Conservation (phyloP, 176 grass and related monocot genomes). For the Dendrocalamus sinicus region DNA sequence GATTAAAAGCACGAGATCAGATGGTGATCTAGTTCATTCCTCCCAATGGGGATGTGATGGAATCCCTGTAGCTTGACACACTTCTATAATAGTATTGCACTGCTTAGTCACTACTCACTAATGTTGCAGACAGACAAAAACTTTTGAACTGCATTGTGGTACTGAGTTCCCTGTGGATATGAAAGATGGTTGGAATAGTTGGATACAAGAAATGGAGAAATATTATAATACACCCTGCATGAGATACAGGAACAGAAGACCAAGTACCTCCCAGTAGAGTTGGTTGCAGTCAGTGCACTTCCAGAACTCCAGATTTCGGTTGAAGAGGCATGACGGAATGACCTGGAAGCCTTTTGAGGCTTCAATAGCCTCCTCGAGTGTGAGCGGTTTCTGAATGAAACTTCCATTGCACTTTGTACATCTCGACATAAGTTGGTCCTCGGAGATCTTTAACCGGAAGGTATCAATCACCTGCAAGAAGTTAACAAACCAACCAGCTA, state of each 20-base stretch:
- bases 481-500: slow-evolving; percentile 39
- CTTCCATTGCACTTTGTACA: slow-evolving; percentile 98
- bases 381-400: slow-evolving; percentile 95
- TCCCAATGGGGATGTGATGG: not conserved
- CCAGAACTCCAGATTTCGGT: slow-evolving; percentile 94
- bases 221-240: not conserved
- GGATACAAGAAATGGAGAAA: slow-evolving; percentile 22
- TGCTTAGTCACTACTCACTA: slow-evolving; percentile 78
- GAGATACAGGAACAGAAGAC: not conserved
- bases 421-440: slow-evolving; percentile 90
- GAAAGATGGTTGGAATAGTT: not conserved
- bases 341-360: slow-evolving; percentile 95
- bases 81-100: not conserved
- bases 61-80: not conserved
- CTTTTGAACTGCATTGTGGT: slow-evolving; percentile 88
- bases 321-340: slow-evolving; percentile 85
- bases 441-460: slow-evolving; percentile 88
- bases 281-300: slow-evolving; percentile 90
- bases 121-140: slow-evolving; percentile 89
- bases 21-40: slow-evolving; percentile 1
- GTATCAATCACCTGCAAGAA: slow-evolving; percentile 78
- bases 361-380: slow-evolving; percentile 78
- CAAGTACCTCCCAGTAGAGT: slow-evolving; percentile 97
- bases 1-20: not conserved
- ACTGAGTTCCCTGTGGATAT: slow-evolving; percentile 79